phyloP scores from a whole-genome alignment of 169 alveolate species.

The Plasmodium relictum region DNA sequence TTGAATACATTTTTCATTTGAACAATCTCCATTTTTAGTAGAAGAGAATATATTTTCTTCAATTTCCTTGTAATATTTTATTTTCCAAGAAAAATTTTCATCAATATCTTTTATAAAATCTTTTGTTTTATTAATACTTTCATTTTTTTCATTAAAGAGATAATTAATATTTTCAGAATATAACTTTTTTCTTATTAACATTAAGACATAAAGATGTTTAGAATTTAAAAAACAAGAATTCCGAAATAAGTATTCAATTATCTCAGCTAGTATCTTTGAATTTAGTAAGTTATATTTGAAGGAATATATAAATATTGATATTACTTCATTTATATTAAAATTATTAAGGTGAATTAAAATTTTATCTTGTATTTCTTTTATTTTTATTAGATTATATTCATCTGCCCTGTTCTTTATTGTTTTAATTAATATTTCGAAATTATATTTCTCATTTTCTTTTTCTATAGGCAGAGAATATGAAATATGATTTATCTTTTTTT shows the following conservation, averaged over 20 bases:
- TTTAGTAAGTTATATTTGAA: conserved; percentile 53
- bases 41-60: conserved; percentile 10
- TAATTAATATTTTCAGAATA: not conserved
- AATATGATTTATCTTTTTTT: conserved; percentile 24
- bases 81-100: conserved; percentile 55
- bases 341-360: conserved; percentile 44
- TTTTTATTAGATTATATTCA: conserved; percentile 66
- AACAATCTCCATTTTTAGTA: not conserved
- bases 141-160: not conserved
- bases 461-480: conserved; percentile 21
- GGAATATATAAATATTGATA: conserved; percentile 47
- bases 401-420: conserved; percentile 62
- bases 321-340: conserved; percentile 53
- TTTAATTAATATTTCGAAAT: conserved; percentile 64
- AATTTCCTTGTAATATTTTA: conserved; percentile 24
- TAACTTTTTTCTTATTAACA: conserved; percentile 18
- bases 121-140: conserved; percentile 3
- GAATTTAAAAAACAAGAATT: conserved; percentile 64
- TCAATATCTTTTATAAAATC: conserved; percentile 6
- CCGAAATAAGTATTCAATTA: conserved; percentile 32
- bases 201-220: conserved; percentile 42
- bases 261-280: conserved; percentile 7
- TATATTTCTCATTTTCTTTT: conserved; percentile 46
- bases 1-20: not conserved
- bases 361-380: conserved; percentile 60